These are phyloP conservation scores for Rugonectria rugulosa DNA, from an alignment of 2,329 filamentous ascomycete genomes.

Conservation along the genomic window DNA sequence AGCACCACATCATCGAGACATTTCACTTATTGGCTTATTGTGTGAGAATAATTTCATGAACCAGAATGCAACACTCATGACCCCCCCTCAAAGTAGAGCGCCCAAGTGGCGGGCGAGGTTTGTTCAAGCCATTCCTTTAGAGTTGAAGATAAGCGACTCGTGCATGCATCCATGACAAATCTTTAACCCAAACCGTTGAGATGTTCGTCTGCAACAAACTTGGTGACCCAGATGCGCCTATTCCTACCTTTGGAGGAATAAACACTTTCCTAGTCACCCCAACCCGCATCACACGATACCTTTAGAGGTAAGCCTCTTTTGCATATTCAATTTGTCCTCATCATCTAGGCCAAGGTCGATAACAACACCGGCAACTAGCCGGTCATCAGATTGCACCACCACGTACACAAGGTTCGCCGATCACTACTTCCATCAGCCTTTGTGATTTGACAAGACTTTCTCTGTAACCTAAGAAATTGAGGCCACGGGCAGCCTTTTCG, in stretches of 20 bases:
- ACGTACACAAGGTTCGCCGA: not conserved
- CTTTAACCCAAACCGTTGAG: not conserved
- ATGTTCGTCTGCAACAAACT: slow-evolving; percentile 4
- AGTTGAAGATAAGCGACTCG: slow-evolving; percentile 11
- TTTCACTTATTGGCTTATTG: too few species aligned
- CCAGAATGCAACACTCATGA: too few species aligned
- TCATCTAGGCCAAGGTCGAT: not conserved
- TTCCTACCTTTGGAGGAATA: not conserved
- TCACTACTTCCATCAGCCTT: not conserved
- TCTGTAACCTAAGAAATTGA: too few species aligned
- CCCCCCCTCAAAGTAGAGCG: too few species aligned
- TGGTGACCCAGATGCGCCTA: slow-evolving; percentile 4
- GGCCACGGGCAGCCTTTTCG: too few species aligned
- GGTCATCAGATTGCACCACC: too few species aligned
- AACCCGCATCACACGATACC: slow-evolving; percentile 5
- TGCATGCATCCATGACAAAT: not conserved
- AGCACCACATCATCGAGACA: too few species aligned
- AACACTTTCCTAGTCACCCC: not conserved
- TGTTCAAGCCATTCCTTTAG: slow-evolving; percentile 13
- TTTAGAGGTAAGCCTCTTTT: slow-evolving; percentile 14
- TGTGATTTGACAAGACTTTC: not conserved
- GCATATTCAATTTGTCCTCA: too few species aligned
- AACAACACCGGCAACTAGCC: not conserved
- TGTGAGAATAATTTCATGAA: too few species aligned
- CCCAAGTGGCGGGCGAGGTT: not conserved